These are phyloP conservation scores for Yamadazyma ubonensis DNA, from an alignment of 805 yeast species.

Conservation along the genomic window DNA sequence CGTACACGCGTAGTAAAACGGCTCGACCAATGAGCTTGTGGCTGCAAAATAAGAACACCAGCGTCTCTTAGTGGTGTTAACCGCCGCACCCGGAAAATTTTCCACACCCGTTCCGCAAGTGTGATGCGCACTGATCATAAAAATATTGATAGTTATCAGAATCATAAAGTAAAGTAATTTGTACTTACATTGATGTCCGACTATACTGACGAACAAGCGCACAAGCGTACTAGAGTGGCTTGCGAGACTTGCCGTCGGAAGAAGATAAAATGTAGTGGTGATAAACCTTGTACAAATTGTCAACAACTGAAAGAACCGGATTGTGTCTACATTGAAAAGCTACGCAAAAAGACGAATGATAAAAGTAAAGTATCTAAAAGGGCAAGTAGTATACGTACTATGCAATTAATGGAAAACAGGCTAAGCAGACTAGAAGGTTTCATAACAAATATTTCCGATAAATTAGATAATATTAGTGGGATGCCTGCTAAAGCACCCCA, in stretches of 20 bases:
- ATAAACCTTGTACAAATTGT: slow-evolving; percentile 30
- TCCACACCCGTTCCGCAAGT: no score
- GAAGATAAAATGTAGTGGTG: slow-evolving; percentile 35
- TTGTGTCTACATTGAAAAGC: slow-evolving; percentile 26
- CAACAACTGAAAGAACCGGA: slow-evolving; percentile 17
- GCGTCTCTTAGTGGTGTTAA: no score
- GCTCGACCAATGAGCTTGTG: no score
- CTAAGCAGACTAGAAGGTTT: slow-evolving; percentile 23
- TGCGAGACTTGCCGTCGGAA: slow-evolving; percentile 34
- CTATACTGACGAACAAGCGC: slow-evolving; percentile 5
- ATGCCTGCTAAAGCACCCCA: not conserved
- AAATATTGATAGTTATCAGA: not conserved
- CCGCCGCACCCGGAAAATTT: no score
- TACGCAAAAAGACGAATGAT: slow-evolving; percentile 7
- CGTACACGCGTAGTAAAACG: no score
- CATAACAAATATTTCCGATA: slow-evolving; percentile 19
- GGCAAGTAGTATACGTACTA: slow-evolving; percentile 12
- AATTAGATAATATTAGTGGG: slow-evolving; percentile 16
- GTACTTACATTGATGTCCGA: slow-evolving; percentile 1
- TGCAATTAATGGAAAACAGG: slow-evolving; percentile 20
- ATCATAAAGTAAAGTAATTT: not conserved
- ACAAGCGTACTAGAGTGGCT: slow-evolving; percentile 26
- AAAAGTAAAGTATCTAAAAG: slow-evolving; percentile 5
- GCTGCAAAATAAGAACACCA: no score
- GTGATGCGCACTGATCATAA: not conserved